A percentile compares a stretch with the other conserved stretches of the same genome.
These are phyloP conservation scores for Exophiala phaeomuriformis DNA, from an alignment of 2,329 filamentous ascomycete species.

Conservation along the genomic window DNA sequence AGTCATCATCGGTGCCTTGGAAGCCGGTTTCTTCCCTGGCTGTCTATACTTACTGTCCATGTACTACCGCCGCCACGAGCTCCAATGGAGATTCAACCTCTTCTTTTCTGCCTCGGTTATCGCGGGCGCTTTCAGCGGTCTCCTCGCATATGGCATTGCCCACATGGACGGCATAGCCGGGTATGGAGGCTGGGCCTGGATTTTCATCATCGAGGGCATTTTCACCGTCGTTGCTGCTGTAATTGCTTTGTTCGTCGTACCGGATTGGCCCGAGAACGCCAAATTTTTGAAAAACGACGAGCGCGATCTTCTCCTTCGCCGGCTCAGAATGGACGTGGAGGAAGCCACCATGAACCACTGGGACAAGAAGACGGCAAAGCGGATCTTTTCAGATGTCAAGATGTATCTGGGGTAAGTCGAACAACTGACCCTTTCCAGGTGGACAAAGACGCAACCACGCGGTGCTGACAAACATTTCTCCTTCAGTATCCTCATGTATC, in stretches of 20 bases:
- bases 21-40: slow-evolving; percentile 37
- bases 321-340: slow-evolving; percentile 29
- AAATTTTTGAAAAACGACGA: slow-evolving; percentile 29
- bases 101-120: slow-evolving; percentile 35
- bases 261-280: slow-evolving; percentile 32
- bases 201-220: slow-evolving; percentile 34
- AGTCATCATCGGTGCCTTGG: slow-evolving; percentile 31
- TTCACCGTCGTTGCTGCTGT: slow-evolving; percentile 29
- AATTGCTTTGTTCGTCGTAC: slow-evolving; percentile 29
- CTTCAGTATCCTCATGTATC: slow-evolving; percentile 27
- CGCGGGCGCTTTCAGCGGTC: slow-evolving; percentile 39
- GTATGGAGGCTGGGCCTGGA: slow-evolving; percentile 32
- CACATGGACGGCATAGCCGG: slow-evolving; percentile 42
- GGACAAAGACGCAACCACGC: slow-evolving; percentile 25
- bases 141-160: slow-evolving; percentile 47
- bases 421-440: slow-evolving; percentile 5
- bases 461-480: slow-evolving; percentile 14
- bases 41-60: slow-evolving; percentile 26
- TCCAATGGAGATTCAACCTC: slow-evolving; percentile 34
- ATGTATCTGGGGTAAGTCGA: slow-evolving; percentile 29
- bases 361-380: slow-evolving; percentile 28
- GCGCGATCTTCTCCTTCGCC: slow-evolving; percentile 33
- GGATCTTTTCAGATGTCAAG: slow-evolving; percentile 32
- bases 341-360: slow-evolving; percentile 29
- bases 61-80: slow-evolving; percentile 34